Conservation (phyloP, 2,329 filamentous ascomycete species). For the Stachybotrys chlorohalonatus region DNA sequence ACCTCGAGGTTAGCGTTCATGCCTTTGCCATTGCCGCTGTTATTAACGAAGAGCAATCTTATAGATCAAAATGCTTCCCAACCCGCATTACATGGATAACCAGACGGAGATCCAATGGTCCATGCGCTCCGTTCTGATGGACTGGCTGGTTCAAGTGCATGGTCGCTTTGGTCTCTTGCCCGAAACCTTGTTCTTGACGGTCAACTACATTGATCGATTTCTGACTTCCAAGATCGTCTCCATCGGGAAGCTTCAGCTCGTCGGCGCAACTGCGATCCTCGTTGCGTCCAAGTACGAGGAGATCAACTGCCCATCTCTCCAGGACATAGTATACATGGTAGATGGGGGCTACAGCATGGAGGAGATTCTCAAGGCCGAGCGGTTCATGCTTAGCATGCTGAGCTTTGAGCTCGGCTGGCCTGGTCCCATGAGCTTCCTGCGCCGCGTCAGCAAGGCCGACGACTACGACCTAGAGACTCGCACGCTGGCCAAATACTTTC, state of each 20-base stretch:
- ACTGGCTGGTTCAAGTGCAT: slow-evolving; percentile 97
- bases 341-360: slow-evolving; percentile 82
- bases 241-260: slow-evolving; percentile 87
- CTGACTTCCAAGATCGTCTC: slow-evolving; percentile 92
- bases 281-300: slow-evolving; percentile 98
- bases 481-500: slow-evolving; percentile 93
- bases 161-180: slow-evolving; percentile 82
- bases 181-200: slow-evolving; percentile 87
- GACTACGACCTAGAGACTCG: slow-evolving; percentile 94
- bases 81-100: slow-evolving; percentile 90
- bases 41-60: neutral
- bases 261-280: slow-evolving; percentile 91
- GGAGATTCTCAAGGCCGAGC: slow-evolving; percentile 93
- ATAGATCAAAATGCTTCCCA: slow-evolving; percentile 72
- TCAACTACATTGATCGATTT: slow-evolving; percentile 97
- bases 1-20: slow-evolving; percentile 62
- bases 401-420: slow-evolving; percentile 95
- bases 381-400: slow-evolving; percentile 96
- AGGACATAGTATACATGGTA: slow-evolving; percentile 98
- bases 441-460: slow-evolving; percentile 95
- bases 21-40: neutral
- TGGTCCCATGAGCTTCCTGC: slow-evolving; percentile 97
- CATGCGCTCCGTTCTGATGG: slow-evolving; percentile 94
- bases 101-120: slow-evolving; percentile 99
- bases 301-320: slow-evolving; percentile 91